phyloP scores from a whole-genome alignment of 2,329 filamentous ascomycete genomes.

The Hortaea werneckii region DNA sequence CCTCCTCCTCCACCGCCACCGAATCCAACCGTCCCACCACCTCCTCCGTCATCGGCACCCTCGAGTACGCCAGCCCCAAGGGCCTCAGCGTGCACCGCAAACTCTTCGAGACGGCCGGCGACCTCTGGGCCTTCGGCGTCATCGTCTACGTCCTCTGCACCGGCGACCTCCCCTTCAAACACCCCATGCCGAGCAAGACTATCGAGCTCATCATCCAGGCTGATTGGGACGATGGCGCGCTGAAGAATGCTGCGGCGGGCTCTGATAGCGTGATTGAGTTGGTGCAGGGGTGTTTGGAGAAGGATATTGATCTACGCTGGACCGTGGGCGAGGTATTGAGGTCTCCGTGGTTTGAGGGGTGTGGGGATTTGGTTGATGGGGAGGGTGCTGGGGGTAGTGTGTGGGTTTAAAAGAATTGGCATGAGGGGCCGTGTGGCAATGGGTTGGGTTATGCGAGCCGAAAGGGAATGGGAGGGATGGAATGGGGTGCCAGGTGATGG shows the following conservation, averaged over 20 bases:
- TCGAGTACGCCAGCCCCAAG: constrained; percentile 46
- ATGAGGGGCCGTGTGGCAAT: too few relatives aligned
- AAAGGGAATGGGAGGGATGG: too few relatives aligned
- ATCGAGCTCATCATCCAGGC: constrained; percentile 50
- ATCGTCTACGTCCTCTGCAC: constrained; percentile 52
- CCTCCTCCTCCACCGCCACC: not conserved
- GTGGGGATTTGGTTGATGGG: not conserved
- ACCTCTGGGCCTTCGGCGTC: constrained; percentile 59
- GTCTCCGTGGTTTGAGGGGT: constrained; percentile 43
- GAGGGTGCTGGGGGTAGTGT: too few relatives aligned
- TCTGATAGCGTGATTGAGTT: constrained; percentile 44
- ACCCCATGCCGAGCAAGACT: constrained; percentile 48
- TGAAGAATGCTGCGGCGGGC: constrained; percentile 36
- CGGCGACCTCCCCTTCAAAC: constrained; percentile 52
- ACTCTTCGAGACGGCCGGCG: constrained; percentile 45
- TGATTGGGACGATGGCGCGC: constrained; percentile 45
- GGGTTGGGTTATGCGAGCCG: too few relatives aligned
- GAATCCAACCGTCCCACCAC: constrained; percentile 7
- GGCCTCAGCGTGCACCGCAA: constrained; percentile 32
- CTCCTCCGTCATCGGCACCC: constrained; percentile 46
- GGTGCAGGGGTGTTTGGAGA: constrained; percentile 49
- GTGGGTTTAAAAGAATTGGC: too few relatives aligned
- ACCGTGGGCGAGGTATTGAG: constrained; percentile 46
- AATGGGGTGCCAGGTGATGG: too few relatives aligned
- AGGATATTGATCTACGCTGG: constrained; percentile 46